These are phyloP conservation scores for Picochlorum sp. DNA, from an alignment of 139 green algal genomes.

Conservation along the genomic window DNA sequence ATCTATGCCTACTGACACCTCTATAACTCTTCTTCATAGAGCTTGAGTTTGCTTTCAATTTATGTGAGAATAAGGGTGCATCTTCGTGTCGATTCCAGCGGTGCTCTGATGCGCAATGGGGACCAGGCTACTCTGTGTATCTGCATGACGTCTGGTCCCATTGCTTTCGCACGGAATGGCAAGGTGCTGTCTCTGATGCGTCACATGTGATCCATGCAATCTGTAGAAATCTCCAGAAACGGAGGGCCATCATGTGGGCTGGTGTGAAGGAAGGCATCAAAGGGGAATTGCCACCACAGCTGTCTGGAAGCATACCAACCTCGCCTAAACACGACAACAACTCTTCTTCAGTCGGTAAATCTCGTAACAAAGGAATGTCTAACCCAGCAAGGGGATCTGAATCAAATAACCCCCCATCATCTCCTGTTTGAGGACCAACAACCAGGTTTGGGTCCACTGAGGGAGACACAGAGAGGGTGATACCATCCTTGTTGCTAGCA, in stretches of 20 bases:
- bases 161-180: too few species aligned
- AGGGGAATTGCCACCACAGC: not conserved
- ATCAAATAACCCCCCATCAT: too few species aligned
- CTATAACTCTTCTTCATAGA: not conserved
- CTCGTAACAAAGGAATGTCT: not conserved
- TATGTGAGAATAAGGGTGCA: not conserved
- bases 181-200: too few species aligned
- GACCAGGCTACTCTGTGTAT: too few species aligned
- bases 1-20: conserved; percentile 29
- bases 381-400: not conserved
- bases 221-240: too few species aligned
- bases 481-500: too few species aligned
- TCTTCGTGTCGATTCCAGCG: not conserved
- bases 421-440: too few species aligned
- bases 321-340: not conserved
- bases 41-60: not conserved
- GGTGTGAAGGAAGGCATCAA: not conserved
- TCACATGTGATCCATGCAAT: too few species aligned
- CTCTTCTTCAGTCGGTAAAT: not conserved
- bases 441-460: too few species aligned
- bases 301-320: not conserved
- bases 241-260: too few species aligned
- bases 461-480: too few species aligned
- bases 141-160: too few species aligned
- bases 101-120: not conserved